Percentiles rank a stretch among this genome's conserved stretches.
Conservation (phyloP, 2,329 filamentous ascomycete species). For the Fusarium falciforme region DNA sequence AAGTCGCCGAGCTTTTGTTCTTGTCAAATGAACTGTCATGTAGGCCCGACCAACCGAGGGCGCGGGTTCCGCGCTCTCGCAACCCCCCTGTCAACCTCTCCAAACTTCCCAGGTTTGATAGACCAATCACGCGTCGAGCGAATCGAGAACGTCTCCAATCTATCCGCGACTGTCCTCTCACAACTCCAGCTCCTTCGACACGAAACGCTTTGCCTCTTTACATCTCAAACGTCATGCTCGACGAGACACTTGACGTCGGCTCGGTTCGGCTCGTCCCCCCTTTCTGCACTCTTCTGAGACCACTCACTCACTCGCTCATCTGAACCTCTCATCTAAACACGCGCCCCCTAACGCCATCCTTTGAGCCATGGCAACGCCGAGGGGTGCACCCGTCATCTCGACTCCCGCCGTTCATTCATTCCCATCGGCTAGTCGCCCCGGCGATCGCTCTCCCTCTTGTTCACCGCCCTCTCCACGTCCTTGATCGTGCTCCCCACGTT, state of each 20-base stretch:
- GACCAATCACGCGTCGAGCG: slow-evolving; percentile 6
- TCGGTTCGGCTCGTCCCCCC: slow-evolving; percentile 33
- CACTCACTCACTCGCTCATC: neutral
- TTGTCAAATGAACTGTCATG: neutral
- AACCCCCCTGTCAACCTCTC: slow-evolving; percentile 7
- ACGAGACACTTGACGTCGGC: slow-evolving; percentile 9
- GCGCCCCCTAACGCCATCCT: slow-evolving; percentile 5
- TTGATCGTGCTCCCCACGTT: slow-evolving; percentile 12
- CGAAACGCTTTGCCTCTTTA: slow-evolving; percentile 1
- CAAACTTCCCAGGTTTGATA: slow-evolving; percentile 2
- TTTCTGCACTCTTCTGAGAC: slow-evolving; percentile 11
- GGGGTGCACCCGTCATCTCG: neutral
- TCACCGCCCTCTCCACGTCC: slow-evolving; percentile 20
- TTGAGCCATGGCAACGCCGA: slow-evolving; percentile 20
- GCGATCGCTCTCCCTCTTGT: slow-evolving; percentile 5
- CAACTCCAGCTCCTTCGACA: neutral
- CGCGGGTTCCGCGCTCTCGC: neutral
- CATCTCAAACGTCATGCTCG: slow-evolving; percentile 13
- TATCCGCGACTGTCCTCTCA: slow-evolving; percentile 13
- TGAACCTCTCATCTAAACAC: slow-evolving; percentile 7
- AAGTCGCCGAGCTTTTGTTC: neutral
- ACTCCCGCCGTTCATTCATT: slow-evolving; percentile 9
- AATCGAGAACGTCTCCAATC: slow-evolving; percentile 6
- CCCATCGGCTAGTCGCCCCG: slow-evolving; percentile 12
- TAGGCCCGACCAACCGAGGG: slow-evolving; percentile 6